Base-by-base conservation (phyloP, 441 rosid genomes). In the Brassica hybrid region DNA sequence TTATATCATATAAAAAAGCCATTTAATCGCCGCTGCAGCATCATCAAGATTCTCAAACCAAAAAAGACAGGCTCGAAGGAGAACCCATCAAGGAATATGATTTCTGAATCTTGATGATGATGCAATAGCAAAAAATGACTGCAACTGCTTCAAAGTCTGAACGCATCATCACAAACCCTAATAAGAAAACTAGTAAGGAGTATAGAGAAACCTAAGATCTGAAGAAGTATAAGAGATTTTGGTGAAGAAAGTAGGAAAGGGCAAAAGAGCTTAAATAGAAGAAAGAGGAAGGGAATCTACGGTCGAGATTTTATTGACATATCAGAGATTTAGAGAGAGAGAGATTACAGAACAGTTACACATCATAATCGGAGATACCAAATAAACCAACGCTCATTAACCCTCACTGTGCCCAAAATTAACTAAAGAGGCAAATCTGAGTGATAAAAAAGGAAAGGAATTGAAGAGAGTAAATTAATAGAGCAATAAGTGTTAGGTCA, bases 41-140 rank as follows among this genome's bases (percentile, higher is more conserved):
- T 94, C 99, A 94, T 94, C 99, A 94, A 88, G 97, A 94, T 94
- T 94, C 98, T 78, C 96, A 94, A 59, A 72, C 76, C 83, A 83
- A 74, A 83, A 48, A 73, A 78, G 58, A 50, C 48, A 68, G 75
- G 79, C 67, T 75, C 78, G 72, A 71, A 72, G 25, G 38, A 72
- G 45, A 77, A 66, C 81, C 83, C 82, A 71, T 81, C 80, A 52
- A 41, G 75, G 69, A 84, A 83, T 59, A 12, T 70, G 79, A 74
- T 74, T 84, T 87, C 87, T 86, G 91, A 86, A 78, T 78, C 84
- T 78, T 80, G 77, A 80, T 21, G 83, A 80, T 75, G 83, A 25
- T 72, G 83, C 85, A 82, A 65, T 67, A 74, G 76, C 79, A 66
- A 71, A 71, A 58, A 79, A 78, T 18, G 79, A 71, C 77, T 71